Percentiles rank a stretch among this genome's conserved stretches.
Evolutionary conservation across 257 asterid genomes (phyloP).

Genomic region (Hygrophila difformis): DNA sequence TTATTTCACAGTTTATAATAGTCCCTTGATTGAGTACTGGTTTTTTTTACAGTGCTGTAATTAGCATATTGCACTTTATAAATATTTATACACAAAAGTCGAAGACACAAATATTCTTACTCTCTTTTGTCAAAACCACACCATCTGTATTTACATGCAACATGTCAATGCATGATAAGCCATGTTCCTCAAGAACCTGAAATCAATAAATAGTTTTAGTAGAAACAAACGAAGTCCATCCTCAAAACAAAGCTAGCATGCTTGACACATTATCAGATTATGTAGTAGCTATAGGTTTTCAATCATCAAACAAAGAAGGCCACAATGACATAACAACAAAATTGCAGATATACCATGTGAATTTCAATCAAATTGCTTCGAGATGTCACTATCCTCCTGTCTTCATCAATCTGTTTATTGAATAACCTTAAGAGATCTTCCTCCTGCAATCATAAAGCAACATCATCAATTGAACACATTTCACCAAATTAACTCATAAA

Average conservation of each 20-base stretch:
- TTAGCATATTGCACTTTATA: not conserved
- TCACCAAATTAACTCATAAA: conserved; percentile 9
- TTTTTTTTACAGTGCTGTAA: too few species aligned
- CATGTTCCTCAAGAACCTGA: conserved; percentile 92
- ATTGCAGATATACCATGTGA: conserved; percentile 51
- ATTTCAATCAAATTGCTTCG: conserved; percentile 84
- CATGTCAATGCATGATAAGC: conserved; percentile 66
- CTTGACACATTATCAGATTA: not conserved
- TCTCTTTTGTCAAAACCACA: conserved; percentile 71
- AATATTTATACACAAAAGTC: not conserved
- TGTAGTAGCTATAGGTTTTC: conserved; percentile 6
- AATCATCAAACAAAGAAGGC: conserved; percentile 6
- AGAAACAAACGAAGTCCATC: conserved; percentile 1
- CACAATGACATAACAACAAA: conserved; percentile 8
- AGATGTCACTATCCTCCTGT: conserved; percentile 71
- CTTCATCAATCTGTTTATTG: conserved; percentile 92
- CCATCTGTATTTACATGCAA: conserved; percentile 70
- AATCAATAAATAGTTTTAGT: conserved; percentile 17
- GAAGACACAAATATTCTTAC: conserved; percentile 33
- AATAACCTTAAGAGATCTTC: conserved; percentile 75
- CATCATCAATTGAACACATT: conserved; percentile 8
- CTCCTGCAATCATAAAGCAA: conserved; percentile 51
- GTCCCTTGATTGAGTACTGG: not conserved
- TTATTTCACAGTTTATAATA: too few species aligned
- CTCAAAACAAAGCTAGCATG: conserved; percentile 3